A percentile compares a stretch with the other conserved stretches of the same genome.
Evolutionary conservation across 2,329 filamentous ascomycete genomes (phyloP).

Genomic region (Raffaelea ambrosiae): DNA sequence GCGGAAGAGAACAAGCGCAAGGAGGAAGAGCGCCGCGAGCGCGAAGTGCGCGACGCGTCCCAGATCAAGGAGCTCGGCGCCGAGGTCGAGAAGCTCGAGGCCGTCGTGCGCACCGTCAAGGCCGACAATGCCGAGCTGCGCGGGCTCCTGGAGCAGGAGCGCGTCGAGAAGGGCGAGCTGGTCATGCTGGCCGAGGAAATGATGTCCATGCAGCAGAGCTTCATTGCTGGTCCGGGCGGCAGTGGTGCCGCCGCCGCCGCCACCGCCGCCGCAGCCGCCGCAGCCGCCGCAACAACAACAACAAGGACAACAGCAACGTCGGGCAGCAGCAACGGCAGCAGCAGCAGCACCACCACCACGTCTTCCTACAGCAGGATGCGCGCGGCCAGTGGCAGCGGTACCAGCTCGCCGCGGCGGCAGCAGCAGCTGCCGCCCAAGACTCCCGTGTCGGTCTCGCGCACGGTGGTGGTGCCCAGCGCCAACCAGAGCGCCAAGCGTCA

Average conservation of each 20-base stretch:
- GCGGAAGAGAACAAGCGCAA: slow-evolving; percentile 26
- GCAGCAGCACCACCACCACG: not conserved
- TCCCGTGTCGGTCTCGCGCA: slow-evolving; percentile 5
- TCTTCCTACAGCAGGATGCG: no score
- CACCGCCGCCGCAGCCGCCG: slow-evolving; percentile 8
- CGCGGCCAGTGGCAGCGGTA: no score
- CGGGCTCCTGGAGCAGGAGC: slow-evolving; percentile 60
- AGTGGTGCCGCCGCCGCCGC: not conserved
- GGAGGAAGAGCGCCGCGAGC: slow-evolving; percentile 43
- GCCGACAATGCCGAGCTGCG: slow-evolving; percentile 60
- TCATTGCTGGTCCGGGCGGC: slow-evolving; percentile 20
- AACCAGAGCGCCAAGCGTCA: slow-evolving; percentile 12
- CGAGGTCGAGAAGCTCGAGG: slow-evolving; percentile 64
- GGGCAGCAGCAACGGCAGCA: not conserved
- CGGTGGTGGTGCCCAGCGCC: slow-evolving; percentile 13
- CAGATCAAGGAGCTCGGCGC: slow-evolving; percentile 64
- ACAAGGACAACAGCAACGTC: slow-evolving; percentile 5
- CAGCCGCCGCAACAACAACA: slow-evolving; percentile 12
- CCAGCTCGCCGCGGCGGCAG: no score
- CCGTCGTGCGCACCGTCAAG: slow-evolving; percentile 62
- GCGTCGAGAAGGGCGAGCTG: slow-evolving; percentile 76
- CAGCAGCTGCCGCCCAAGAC: slow-evolving; percentile 2
- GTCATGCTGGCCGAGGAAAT: slow-evolving; percentile 78
- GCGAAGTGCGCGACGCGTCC: slow-evolving; percentile 57
- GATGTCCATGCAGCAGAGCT: slow-evolving; percentile 56